Conservation (phyloP, 352 stramenopile genomes). For the Globisporangium perplexum region DNA sequence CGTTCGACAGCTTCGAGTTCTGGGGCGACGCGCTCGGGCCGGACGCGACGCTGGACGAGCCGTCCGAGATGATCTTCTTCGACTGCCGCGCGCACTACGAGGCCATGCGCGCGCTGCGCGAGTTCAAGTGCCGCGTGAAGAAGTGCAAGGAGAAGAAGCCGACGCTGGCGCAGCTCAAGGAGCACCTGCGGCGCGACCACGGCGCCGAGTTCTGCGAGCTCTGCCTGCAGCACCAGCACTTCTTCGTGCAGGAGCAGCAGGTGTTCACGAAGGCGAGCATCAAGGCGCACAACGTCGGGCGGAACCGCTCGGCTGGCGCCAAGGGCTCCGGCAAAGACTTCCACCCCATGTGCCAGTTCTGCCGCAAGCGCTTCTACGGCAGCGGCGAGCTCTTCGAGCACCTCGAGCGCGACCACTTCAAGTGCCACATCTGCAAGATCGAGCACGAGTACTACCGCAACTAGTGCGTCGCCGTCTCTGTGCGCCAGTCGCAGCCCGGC, state of each 20-base stretch:
- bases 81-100: slow-evolving; percentile 62
- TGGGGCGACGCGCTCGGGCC: slow-evolving; percentile 65
- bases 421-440: slow-evolving; percentile 86
- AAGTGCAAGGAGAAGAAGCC: slow-evolving; percentile 53
- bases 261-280: slow-evolving; percentile 70
- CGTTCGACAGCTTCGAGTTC: slow-evolving; percentile 68
- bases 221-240: slow-evolving; percentile 67
- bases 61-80: slow-evolving; percentile 75
- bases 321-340: slow-evolving; percentile 70
- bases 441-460: slow-evolving; percentile 89
- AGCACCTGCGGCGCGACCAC: slow-evolving; percentile 64
- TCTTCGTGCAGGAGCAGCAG: slow-evolving; percentile 78
- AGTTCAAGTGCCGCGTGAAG: slow-evolving; percentile 57
- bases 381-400: slow-evolving; percentile 84
- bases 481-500: too few relatives aligned
- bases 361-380: slow-evolving; percentile 80
- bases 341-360: slow-evolving; percentile 89
- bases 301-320: slow-evolving; percentile 27
- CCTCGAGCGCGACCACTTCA: slow-evolving; percentile 87
- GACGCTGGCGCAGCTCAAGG: slow-evolving; percentile 52
- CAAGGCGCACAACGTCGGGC: slow-evolving; percentile 59
- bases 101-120: slow-evolving; percentile 42
- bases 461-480: slow-evolving; percentile 50
- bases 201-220: slow-evolving; percentile 73
- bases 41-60: slow-evolving; percentile 63